Evolutionary conservation across 345 rosid species (phyloP).

Genomic region (Microcos paniculata): DNA sequence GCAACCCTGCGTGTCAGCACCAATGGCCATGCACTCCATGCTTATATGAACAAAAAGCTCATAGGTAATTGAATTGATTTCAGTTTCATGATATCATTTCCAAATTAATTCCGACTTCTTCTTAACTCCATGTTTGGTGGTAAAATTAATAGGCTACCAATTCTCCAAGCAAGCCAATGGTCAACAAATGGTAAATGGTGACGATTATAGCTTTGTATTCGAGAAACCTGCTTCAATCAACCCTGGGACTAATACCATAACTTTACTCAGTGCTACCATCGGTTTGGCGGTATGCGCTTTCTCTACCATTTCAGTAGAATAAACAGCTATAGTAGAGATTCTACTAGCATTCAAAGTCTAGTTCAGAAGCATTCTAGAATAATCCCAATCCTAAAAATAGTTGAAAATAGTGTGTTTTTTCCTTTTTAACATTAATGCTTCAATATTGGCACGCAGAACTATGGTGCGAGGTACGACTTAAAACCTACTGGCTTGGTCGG

Average conservation of each 20-base stretch:
- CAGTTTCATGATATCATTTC: too few relatives aligned
- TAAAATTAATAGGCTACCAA: background rate
- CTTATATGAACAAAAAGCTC: conserved; percentile 50
- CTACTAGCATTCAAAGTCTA: background rate
- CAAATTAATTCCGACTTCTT: background rate
- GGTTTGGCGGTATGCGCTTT: conserved; percentile 44
- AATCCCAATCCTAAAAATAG: background rate
- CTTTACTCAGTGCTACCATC: conserved; percentile 50
- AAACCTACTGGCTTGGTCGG: conserved; percentile 32
- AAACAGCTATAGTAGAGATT: background rate
- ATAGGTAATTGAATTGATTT: too few relatives aligned
- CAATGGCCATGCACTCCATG: conserved; percentile 57
- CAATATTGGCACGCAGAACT: conserved; percentile 20
- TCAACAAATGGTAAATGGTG: background rate
- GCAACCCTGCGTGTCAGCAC: conserved; percentile 45
- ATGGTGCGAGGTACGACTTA: conserved; percentile 28
- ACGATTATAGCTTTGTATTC: conserved; percentile 20
- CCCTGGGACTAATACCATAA: conserved; percentile 27
- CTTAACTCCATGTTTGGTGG: background rate
- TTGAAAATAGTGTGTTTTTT: background rate
- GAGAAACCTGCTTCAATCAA: conserved; percentile 29
- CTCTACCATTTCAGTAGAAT: background rate
- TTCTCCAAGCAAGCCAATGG: conserved; percentile 9
- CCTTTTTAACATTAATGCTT: background rate
- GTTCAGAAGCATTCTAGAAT: background rate